These are phyloP conservation scores for Phytophthora vignae DNA, from an alignment of 352 stramenopile genomes.

Conservation along the genomic window DNA sequence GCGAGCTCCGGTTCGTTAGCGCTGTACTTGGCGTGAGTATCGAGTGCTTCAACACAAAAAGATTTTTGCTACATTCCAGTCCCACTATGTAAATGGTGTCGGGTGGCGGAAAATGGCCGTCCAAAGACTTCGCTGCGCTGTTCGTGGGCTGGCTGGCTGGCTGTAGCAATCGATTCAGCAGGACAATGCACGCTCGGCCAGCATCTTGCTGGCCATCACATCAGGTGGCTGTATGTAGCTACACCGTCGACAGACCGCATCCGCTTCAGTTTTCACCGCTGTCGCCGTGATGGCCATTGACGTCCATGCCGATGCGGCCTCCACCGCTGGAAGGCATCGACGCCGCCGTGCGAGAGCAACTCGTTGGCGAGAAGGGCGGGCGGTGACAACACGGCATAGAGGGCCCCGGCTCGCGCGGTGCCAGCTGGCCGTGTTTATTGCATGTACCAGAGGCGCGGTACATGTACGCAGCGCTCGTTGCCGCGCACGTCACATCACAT, in stretches of 20 bases:
- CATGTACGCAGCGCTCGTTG: neutral
- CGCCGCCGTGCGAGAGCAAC: too few relatives aligned
- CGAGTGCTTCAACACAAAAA: constrained; percentile 22
- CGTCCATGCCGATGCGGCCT: too few relatives aligned
- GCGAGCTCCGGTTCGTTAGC: constrained; percentile 17
- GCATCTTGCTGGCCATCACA: too few relatives aligned
- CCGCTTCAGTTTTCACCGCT: too few relatives aligned
- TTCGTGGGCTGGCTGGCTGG: too few relatives aligned
- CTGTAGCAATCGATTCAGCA: too few relatives aligned
- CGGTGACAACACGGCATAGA: constrained; percentile 25
- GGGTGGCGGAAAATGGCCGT: too few relatives aligned
- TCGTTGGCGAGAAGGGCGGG: neutral
- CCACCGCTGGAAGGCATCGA: neutral
- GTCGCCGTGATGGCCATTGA: neutral
- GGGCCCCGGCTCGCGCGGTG: neutral
- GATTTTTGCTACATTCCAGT: neutral
- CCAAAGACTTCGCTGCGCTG: too few relatives aligned
- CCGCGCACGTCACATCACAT: constrained; percentile 1
- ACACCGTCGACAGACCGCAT: too few relatives aligned
- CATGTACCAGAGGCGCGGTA: constrained; percentile 9
- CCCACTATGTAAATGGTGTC: too few relatives aligned
- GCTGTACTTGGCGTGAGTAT: neutral
- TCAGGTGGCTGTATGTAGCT: too few relatives aligned
- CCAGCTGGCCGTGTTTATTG: constrained; percentile 5
- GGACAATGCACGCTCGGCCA: too few relatives aligned